Conservation (phyloP, 768 basidiomycete genomes). For the Inosperma sp. region DNA sequence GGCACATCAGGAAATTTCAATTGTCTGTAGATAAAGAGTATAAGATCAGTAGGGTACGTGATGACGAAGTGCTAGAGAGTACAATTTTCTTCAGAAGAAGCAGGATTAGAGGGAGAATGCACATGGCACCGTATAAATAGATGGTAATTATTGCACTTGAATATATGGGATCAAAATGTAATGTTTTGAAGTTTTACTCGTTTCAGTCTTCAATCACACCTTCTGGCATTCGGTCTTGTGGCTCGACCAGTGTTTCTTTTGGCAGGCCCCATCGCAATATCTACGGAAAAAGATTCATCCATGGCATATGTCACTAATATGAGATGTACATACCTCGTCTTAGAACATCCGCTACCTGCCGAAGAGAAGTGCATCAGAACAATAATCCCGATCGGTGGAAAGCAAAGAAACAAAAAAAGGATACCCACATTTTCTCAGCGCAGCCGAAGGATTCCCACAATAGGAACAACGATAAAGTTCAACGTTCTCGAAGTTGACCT, state of each 20-base stretch:
- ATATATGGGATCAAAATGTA: neutral
- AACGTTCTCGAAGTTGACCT: constrained; percentile 45
- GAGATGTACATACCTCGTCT: constrained; percentile 15
- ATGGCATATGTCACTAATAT: neutral
- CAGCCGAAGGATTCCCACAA: constrained; percentile 55
- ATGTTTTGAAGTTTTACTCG: neutral
- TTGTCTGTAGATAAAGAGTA: too few relatives aligned
- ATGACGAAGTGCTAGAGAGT: too few relatives aligned
- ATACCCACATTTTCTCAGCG: constrained; percentile 21
- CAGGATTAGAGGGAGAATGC: too few relatives aligned
- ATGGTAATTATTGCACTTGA: too few relatives aligned
- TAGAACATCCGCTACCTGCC: constrained; percentile 23
- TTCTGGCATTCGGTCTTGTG: constrained; percentile 24
- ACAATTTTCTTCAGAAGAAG: too few relatives aligned
- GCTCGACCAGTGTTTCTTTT: constrained; percentile 22
- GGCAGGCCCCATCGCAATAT: constrained; percentile 24
- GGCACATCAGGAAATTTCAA: too few relatives aligned
- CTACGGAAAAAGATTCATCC: neutral
- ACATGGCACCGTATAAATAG: too few relatives aligned
- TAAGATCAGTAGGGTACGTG: too few relatives aligned
- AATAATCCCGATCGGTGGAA: neutral
- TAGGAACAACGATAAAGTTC: constrained; percentile 58
- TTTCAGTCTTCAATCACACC: neutral
- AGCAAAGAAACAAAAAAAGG: neutral
- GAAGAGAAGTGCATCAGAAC: neutral